These are phyloP conservation scores for Barbarea vulgaris DNA, from an alignment of 345 rosid genomes.

Conservation along the genomic window DNA sequence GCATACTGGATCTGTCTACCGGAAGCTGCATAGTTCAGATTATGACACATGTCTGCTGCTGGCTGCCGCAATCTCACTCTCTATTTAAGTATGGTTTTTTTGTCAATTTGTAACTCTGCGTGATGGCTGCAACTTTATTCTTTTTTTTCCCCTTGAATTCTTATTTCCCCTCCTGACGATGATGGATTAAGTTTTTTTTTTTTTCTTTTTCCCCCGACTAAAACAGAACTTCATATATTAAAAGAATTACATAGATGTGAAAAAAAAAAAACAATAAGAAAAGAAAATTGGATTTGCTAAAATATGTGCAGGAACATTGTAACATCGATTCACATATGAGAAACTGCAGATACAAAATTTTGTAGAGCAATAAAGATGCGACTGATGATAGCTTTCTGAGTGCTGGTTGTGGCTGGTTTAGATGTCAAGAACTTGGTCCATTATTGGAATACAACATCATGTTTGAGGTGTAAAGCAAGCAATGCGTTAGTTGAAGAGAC, in stretches of 20 bases:
- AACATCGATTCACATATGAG: too few species aligned
- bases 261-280: too few species aligned
- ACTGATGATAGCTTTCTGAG: too few species aligned
- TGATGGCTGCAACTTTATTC: neutral
- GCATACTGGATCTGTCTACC: slow-evolving; percentile 24
- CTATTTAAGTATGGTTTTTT: slow-evolving; percentile 25
- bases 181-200: neutral
- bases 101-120: slow-evolving; percentile 25
- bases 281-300: too few species aligned
- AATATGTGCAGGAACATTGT: too few species aligned
- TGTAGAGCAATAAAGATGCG: too few species aligned
- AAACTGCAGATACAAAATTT: too few species aligned
- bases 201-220: too few species aligned
- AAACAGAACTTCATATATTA: too few species aligned
- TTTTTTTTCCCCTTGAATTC: neutral
- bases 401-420: neutral
- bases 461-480: neutral
- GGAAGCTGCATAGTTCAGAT: slow-evolving; percentile 57
- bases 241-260: too few species aligned
- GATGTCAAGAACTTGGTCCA: neutral
- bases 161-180: slow-evolving; percentile 1
- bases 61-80: slow-evolving; percentile 11
- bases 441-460: neutral
- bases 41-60: slow-evolving; percentile 50
- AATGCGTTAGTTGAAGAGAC: neutral